Base-by-base conservation (phyloP, 2,329 filamentous ascomycete genomes). In the Rhynchosporium agropyri region DNA sequence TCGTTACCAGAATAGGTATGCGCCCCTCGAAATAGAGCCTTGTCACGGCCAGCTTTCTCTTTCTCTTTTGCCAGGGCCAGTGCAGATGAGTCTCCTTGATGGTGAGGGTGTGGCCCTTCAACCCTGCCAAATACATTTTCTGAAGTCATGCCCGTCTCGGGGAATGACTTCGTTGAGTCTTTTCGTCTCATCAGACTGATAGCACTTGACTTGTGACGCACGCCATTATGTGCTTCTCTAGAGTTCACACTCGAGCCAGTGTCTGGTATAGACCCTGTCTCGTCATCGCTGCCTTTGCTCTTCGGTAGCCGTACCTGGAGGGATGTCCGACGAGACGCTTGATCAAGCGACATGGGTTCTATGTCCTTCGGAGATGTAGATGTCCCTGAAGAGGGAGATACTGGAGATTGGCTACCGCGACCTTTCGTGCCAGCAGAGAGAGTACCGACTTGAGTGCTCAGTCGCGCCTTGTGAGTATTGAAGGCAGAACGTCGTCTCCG, bases 1-100 rank as follows among this genome's bases (percentile, higher is more conserved):
- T 90, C 86, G 62, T 90, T 92, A 1, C 95, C 95, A 50, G 86
- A 83, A 73, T 99, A 98, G 2, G 90, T 92, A 76, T 98, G 94
- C 46, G 87, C 88, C 3, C 84, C 83, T 63, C 82, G 83, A 65
- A 84, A 84, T 45, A 81, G 82, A 13, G 78, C 76, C 3, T 74
- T 75, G 3, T 77, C 69, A 36, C 75, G 73, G 10, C 75, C 71
- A 13, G 75, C 73, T 7, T 64, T 63, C 43, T 76, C 77, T 9
- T 74, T 68, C 4, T 70, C 71, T 58, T 76, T 74, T 38, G 77
- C 73, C 45, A 77, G 68, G 7, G 76, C 72, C 10, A 78, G 71
- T 20, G 75, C 71, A 8, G 78, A 76, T 53, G 74, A 73, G 53
- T 76, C 72, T 26, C 72, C 67, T 10, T 73, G 50, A 46, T 63